A percentile compares a stretch with the other conserved stretches of the same genome.
These are phyloP conservation scores for Inosperma sp. DNA, from an alignment of 768 basidiomycete species.

Conservation along the genomic window DNA sequence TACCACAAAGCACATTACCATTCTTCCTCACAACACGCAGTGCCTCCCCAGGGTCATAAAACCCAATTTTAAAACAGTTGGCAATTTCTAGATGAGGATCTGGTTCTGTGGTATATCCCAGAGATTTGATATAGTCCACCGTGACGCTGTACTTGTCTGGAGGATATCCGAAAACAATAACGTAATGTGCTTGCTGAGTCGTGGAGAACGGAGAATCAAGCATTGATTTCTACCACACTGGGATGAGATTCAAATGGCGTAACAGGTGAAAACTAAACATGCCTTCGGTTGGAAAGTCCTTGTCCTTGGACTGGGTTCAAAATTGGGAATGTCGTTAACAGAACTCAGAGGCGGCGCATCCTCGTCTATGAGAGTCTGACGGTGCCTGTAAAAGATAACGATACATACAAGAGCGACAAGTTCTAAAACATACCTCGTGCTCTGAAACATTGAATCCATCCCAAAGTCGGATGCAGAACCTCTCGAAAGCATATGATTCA, in stretches of 20 bases:
- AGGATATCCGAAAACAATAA: slow-evolving; percentile 89
- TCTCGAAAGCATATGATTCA: slow-evolving; percentile 64
- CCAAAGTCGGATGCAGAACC: slow-evolving; percentile 70
- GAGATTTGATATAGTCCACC: slow-evolving; percentile 67
- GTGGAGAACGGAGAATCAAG: slow-evolving; percentile 40
- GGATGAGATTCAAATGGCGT: background rate
- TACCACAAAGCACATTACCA: slow-evolving; percentile 70
- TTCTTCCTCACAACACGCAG: slow-evolving; percentile 76
- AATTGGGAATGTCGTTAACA: slow-evolving; percentile 65
- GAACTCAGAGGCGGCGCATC: slow-evolving; percentile 78
- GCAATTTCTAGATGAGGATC: slow-evolving; percentile 62
- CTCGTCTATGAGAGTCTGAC: slow-evolving; percentile 63
- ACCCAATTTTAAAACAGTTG: slow-evolving; percentile 83
- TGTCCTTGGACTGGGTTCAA: slow-evolving; percentile 39
- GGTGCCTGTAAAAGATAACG: slow-evolving; percentile 36
- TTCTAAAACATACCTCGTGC: slow-evolving; percentile 40
- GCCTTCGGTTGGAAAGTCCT: slow-evolving; percentile 46
- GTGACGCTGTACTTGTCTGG: slow-evolving; percentile 69
- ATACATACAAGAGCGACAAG: background rate
- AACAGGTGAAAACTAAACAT: slow-evolving; percentile 18
- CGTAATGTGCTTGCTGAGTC: slow-evolving; percentile 46
- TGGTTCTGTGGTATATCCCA: slow-evolving; percentile 67
- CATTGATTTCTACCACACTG: slow-evolving; percentile 30
- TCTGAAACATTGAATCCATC: slow-evolving; percentile 83
- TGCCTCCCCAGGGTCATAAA: slow-evolving; percentile 65